phyloP scores from a whole-genome alignment of 2,329 filamentous ascomycete species.

The Leptoxyphium fumago region DNA sequence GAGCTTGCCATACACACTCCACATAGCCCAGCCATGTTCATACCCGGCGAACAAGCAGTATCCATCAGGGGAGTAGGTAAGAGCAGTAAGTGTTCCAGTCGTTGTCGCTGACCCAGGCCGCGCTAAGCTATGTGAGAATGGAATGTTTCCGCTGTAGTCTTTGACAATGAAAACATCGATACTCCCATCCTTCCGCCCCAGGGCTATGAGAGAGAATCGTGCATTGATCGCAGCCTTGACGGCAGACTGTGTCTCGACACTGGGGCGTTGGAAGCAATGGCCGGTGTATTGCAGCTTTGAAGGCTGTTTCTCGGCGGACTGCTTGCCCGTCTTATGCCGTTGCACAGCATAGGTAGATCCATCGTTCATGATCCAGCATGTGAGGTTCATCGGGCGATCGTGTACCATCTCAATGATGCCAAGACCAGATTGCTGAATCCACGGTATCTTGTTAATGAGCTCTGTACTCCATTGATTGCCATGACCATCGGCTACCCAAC shows the following conservation, averaged over 20 bases:
- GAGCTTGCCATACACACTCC: conserved; percentile 93
- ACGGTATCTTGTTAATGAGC: conserved; percentile 71
- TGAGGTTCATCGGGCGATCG: conserved; percentile 90
- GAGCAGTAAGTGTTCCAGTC: conserved; percentile 56
- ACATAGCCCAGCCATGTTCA: conserved; percentile 82
- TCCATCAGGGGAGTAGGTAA: conserved; percentile 85
- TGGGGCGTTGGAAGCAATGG: conserved; percentile 74
- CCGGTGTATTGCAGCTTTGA: conserved; percentile 66
- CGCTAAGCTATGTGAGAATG: conserved; percentile 64
- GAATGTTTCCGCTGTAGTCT: conserved; percentile 88
- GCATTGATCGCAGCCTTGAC: conserved; percentile 76
- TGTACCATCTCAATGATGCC: conserved; percentile 70
- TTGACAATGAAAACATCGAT: conserved; percentile 83
- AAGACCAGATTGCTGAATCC: conserved; percentile 50
- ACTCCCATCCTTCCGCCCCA: conserved; percentile 65
- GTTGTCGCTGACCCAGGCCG: conserved; percentile 51
- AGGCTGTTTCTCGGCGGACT: conserved; percentile 27
- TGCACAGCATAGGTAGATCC: conserved; percentile 87
- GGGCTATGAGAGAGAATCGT: conserved; percentile 80
- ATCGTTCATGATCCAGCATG: conserved; percentile 81
- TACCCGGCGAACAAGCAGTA: conserved; percentile 94
- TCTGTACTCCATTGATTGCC: conserved; percentile 84
- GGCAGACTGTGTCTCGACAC: conserved; percentile 44
- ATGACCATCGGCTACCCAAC: conserved; percentile 73
- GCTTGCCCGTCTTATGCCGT: conserved; percentile 32